Conservation (phyloP, 78 protist genomes). For the Isochrysis galbana region DNA sequence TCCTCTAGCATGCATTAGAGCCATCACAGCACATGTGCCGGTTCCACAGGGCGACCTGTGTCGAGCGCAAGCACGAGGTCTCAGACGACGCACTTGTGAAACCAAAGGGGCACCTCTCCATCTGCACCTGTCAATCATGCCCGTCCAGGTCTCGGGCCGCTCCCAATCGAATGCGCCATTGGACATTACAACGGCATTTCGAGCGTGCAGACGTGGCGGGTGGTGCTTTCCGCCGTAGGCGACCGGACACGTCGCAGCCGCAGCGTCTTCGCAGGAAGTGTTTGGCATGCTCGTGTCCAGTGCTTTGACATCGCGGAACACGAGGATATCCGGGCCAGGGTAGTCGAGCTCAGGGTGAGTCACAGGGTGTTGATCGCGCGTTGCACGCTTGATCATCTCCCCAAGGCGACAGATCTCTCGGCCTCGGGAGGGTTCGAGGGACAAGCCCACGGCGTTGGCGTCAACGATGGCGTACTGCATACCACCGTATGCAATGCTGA, state of each 20-base stretch:
- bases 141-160: constrained; percentile 7
- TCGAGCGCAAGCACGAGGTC: too few species aligned
- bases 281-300: too few species aligned
- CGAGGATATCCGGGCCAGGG: constrained; percentile 50
- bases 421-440: not conserved
- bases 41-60: constrained; percentile 49
- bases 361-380: constrained; percentile 31
- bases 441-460: not conserved
- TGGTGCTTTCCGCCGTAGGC: too few species aligned
- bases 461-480: constrained; percentile 40
- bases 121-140: constrained; percentile 34
- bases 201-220: not conserved
- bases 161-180: constrained; percentile 19
- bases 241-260: too few species aligned
- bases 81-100: too few species aligned
- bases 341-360: constrained; percentile 32
- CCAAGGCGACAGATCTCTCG: not conserved
- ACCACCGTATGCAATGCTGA: constrained; percentile 32
- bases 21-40: constrained; percentile 51
- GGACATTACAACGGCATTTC: constrained; percentile 40
- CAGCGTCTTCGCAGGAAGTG: not conserved
- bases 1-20: not conserved
- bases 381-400: constrained; percentile 26
- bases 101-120: too few species aligned
- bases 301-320: not conserved